These are phyloP conservation scores for Persicaria tinctoria DNA, from an alignment of 148 eudicot species.

Conservation along the genomic window DNA sequence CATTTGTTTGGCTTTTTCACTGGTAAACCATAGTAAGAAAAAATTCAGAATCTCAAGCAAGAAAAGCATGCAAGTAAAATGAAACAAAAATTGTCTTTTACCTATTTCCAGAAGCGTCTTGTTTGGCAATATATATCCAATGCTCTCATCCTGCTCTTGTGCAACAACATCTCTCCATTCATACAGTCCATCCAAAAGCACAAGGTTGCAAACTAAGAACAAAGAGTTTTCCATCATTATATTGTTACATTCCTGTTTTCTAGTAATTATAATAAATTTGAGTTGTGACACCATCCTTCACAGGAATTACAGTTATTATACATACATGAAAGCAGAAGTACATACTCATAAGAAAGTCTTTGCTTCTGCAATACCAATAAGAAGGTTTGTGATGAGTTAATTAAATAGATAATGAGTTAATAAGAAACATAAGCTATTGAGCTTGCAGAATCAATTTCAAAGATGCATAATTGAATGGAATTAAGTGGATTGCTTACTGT, in stretches of 20 bases:
- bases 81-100: constrained; percentile 17
- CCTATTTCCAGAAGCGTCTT: constrained; percentile 85
- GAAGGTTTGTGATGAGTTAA: too few species aligned
- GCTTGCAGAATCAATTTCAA: constrained; percentile 25
- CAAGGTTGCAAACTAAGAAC: background rate
- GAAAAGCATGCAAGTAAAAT: background rate
- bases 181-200: constrained; percentile 56
- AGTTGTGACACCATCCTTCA: background rate
- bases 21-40: constrained; percentile 13
- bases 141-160: constrained; percentile 97
- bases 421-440: constrained; percentile 10
- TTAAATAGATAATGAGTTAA: background rate
- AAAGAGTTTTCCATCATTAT: background rate
- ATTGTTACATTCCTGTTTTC: background rate
- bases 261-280: too few species aligned
- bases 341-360: background rate
- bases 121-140: constrained; percentile 92
- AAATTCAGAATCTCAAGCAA: background rate
- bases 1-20: constrained; percentile 87
- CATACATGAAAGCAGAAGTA: background rate
- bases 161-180: constrained; percentile 94
- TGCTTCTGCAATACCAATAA: too few species aligned
- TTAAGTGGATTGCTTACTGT: constrained; percentile 21
- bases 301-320: background rate
- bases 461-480: constrained; percentile 26